Evolutionary conservation across 306 rosid genomes (phyloP).

Genomic region (Inga oerstediana): DNA sequence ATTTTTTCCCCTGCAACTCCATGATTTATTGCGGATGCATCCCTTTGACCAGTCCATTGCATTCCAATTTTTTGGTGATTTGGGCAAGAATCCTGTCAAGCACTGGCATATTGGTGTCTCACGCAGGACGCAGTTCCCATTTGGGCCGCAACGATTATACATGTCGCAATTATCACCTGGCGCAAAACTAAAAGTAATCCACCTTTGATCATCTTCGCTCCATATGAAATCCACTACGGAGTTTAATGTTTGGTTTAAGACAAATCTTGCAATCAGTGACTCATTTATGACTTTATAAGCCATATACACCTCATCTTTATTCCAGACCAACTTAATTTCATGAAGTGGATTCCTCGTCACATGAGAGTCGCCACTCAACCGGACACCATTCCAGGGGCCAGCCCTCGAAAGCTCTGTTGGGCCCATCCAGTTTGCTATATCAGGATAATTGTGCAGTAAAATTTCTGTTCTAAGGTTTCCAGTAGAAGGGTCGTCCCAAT

Average conservation of each 20-base stretch:
- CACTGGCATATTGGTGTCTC: neutral
- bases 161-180: neutral
- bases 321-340: neutral
- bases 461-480: conserved; percentile 10
- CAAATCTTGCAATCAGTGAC: neutral
- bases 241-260: neutral
- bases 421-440: neutral
- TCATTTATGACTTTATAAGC: neutral
- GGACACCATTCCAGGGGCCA: neutral
- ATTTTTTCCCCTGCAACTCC: neutral
- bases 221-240: neutral
- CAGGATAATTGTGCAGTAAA: neutral
- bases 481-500: conserved; percentile 29
- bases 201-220: neutral
- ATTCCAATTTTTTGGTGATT: neutral
- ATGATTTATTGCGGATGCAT: neutral
- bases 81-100: neutral
- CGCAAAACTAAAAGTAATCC: neutral
- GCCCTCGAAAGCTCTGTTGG: neutral
- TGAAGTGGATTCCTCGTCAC: neutral
- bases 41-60: neutral
- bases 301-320: neutral
- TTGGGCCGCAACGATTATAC: neutral
- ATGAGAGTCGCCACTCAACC: neutral
- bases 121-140: neutral